Conservation (phyloP, 371 early-diverging fungal genomes). For the Smittium culicis region DNA sequence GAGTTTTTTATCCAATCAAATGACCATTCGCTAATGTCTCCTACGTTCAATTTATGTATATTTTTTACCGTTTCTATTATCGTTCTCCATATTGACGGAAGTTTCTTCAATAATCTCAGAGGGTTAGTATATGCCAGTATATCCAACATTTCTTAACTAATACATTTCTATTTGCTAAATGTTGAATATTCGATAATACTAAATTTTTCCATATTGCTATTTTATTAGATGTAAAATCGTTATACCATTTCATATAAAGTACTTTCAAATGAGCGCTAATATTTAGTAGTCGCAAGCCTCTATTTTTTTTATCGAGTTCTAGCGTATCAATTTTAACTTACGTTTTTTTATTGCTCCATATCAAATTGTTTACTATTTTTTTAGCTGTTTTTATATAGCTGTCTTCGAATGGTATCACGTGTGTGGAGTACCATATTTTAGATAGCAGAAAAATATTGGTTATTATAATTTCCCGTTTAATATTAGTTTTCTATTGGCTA, state of each 20-base stretch:
- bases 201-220: background rate
- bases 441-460: background rate
- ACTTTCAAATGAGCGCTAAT: background rate
- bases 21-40: background rate
- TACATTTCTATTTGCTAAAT: background rate
- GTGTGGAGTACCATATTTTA: background rate
- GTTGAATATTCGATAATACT: background rate
- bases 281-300: background rate
- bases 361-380: background rate
- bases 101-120: background rate
- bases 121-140: background rate
- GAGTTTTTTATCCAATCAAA: background rate
- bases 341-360: background rate
- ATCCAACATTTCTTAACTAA: background rate
- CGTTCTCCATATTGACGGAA: background rate
- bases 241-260: background rate
- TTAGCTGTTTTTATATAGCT: background rate
- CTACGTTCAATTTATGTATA: background rate
- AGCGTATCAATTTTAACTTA: background rate
- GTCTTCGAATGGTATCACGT: background rate
- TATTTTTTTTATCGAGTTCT: background rate
- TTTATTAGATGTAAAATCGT: background rate
- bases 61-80: background rate
- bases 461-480: background rate
- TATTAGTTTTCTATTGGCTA: background rate